Conservation (phyloP, 225 moss, liverwort and hornwort genomes). For the Thuidium tamariscinum region DNA sequence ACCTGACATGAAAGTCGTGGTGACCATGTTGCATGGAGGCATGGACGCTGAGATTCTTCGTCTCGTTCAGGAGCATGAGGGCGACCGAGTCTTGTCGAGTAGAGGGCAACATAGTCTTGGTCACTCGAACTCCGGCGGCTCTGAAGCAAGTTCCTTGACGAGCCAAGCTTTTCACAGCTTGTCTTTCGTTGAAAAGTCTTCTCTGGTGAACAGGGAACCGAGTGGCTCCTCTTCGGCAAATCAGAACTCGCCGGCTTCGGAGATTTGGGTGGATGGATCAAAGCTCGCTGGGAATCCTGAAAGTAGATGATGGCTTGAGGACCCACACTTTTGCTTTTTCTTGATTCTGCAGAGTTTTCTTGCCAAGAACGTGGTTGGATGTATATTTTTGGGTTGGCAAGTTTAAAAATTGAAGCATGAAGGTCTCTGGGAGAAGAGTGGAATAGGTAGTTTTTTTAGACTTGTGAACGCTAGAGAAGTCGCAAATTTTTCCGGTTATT, state of each 20-base stretch:
- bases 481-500: too few species aligned
- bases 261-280: not conserved
- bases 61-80: not conserved
- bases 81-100: not conserved
- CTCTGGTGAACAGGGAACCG: not conserved
- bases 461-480: not conserved
- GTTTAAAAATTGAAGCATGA: too few species aligned
- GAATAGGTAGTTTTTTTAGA: not conserved
- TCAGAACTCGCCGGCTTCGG: not conserved
- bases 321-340: not conserved
- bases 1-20: not conserved
- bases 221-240: not conserved
- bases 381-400: not conserved
- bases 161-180: not conserved
- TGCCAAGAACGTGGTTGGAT: not conserved
- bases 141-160: not conserved
- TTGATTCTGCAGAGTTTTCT: too few species aligned
- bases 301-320: not conserved
- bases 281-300: not conserved
- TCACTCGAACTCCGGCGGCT: not conserved
- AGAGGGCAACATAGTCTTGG: not conserved
- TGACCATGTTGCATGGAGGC: conserved; percentile 2
- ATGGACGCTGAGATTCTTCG: not conserved
- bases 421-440: not conserved
- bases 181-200: not conserved